Evolutionary conservation across 2,329 filamentous ascomycete genomes (phyloP).

Genomic region (Cryphonectria carpinicola): DNA sequence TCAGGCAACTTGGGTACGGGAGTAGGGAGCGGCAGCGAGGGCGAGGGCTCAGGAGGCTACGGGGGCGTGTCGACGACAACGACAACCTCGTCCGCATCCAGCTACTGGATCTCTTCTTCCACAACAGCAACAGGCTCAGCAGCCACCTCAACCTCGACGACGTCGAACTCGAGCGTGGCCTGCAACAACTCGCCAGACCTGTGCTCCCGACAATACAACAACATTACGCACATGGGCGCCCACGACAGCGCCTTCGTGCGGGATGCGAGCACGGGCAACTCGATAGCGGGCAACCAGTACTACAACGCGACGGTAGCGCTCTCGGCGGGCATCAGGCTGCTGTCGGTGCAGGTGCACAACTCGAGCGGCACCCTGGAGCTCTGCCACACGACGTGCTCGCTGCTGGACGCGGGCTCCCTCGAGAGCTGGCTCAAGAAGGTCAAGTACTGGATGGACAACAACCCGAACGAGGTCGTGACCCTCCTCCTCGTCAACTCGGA

Average conservation of each 20-base stretch:
- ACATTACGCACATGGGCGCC: constrained; percentile 77
- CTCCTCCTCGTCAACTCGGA: constrained; percentile 74
- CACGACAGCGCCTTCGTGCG: constrained; percentile 76
- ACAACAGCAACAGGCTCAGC: constrained; percentile 18
- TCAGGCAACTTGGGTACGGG: constrained; percentile 11
- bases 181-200: constrained; percentile 84
- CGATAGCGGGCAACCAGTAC: constrained; percentile 72
- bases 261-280: constrained; percentile 63
- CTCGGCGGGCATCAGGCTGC: constrained; percentile 70
- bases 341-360: constrained; percentile 74
- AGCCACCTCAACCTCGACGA: constrained; percentile 31
- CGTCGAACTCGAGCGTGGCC: constrained; percentile 47
- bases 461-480: constrained; percentile 77
- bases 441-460: constrained; percentile 69
- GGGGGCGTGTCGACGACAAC: constrained; percentile 15
- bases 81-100: constrained; percentile 12
- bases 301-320: constrained; percentile 74
- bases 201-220: constrained; percentile 72
- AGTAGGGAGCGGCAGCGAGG: neutral
- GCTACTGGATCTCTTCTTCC: constrained; percentile 10
- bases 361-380: constrained; percentile 62
- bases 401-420: constrained; percentile 72
- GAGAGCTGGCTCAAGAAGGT: constrained; percentile 66
- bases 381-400: constrained; percentile 69
- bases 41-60: constrained; percentile 8